Conservation (phyloP, 805 yeast species). For the Saturnispora halmiae region DNA sequence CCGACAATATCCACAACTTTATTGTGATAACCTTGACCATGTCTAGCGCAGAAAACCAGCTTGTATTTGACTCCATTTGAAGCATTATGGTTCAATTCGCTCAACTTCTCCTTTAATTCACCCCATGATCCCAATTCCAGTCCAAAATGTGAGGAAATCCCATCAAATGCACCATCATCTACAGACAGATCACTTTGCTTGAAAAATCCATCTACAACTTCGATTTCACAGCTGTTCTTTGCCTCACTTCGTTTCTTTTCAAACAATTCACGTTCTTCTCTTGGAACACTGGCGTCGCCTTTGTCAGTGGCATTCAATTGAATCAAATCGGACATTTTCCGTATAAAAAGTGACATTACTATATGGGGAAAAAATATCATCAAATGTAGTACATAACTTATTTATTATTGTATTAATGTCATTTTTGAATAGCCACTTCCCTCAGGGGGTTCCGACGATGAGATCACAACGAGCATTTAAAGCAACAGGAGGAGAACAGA, state of each 20-base stretch:
- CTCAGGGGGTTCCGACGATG: neutral
- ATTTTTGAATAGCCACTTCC: constrained; percentile 2
- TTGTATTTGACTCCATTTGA: constrained; percentile 35
- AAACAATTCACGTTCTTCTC: constrained; percentile 16
- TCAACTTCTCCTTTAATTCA: constrained; percentile 27
- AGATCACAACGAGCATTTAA: constrained; percentile 1
- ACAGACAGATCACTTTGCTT: constrained; percentile 36
- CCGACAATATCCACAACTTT: constrained; percentile 48
- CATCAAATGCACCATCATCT: constrained; percentile 39
- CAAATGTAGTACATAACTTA: no score
- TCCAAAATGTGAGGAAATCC: constrained; percentile 37
- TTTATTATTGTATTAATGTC: neutral
- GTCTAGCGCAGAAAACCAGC: constrained; percentile 49
- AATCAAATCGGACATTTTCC: neutral
- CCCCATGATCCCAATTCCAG: constrained; percentile 34
- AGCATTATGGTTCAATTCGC: constrained; percentile 30
- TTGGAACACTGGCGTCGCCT: constrained; percentile 10
- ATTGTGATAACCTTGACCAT: constrained; percentile 66
- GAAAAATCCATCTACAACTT: constrained; percentile 42
- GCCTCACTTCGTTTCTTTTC: constrained; percentile 8
- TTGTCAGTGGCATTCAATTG: neutral
- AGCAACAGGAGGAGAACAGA: neutral
- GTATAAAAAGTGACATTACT: neutral
- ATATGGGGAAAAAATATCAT: neutral
- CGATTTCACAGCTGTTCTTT: constrained; percentile 35